Percentiles rank a stretch among this genome's conserved stretches.
These are phyloP conservation scores for Cucumis cinereus DNA, from an alignment of 306 rosid species.

Conservation along the genomic window DNA sequence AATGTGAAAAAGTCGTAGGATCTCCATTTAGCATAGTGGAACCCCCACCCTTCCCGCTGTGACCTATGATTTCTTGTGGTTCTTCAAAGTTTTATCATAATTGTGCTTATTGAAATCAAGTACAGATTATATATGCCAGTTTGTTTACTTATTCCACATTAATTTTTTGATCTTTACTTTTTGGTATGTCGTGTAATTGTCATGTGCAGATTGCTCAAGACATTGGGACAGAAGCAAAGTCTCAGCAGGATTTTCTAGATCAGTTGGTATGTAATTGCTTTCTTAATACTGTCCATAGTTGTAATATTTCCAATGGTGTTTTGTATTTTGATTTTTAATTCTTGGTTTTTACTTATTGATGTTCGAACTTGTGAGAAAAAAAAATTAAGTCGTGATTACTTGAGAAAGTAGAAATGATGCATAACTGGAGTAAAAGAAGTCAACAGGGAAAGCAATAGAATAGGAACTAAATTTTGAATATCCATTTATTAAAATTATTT, in stretches of 20 bases:
- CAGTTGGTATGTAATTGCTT: conserved; percentile 41
- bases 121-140: not conserved
- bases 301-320: not conserved
- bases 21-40: not conserved
- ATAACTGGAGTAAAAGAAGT: not conserved
- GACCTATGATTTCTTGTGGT: not conserved
- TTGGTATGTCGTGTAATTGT: not conserved
- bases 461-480: not conserved
- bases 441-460: not conserved
- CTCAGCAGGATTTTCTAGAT: conserved; percentile 53
- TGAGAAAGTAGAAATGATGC: not conserved
- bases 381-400: not conserved
- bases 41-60: not conserved
- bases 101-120: not conserved
- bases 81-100: not conserved
- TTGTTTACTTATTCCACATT: not conserved
- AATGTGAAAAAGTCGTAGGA: not conserved
- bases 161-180: not conserved
- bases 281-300: conserved; percentile 2
- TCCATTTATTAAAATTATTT: not conserved
- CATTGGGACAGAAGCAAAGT: conserved; percentile 62
- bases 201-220: conserved; percentile 77
- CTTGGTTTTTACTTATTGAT: not conserved
- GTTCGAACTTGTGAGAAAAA: not conserved
- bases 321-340: not conserved